A percentile compares a stretch with the other conserved stretches of the same genome.
These are phyloP conservation scores for Entonaema liquescens DNA, from an alignment of 495 filamentous ascomycete species.

Conservation along the genomic window DNA sequence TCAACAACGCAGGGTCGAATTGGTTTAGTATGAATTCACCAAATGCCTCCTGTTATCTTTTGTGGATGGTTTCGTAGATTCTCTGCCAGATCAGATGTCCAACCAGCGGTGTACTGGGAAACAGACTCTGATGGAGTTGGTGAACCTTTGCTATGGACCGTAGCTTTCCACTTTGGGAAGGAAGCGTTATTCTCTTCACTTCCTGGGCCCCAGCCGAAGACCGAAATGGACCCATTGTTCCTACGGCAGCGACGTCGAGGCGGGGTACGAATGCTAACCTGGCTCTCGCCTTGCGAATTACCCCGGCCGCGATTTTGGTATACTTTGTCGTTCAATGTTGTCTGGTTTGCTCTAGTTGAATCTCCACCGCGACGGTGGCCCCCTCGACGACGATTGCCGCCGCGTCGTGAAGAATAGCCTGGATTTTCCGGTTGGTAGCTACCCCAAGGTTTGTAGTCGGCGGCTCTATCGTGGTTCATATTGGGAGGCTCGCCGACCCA, in stretches of 20 bases:
- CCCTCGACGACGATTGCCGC: background rate
- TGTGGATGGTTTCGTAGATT: background rate
- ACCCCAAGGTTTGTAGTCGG: background rate
- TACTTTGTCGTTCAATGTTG: too few relatives aligned
- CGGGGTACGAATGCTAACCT: background rate
- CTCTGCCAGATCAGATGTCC: background rate
- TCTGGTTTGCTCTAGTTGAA: background rate
- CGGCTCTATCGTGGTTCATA: background rate
- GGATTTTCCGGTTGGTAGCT: background rate
- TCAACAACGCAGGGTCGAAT: background rate
- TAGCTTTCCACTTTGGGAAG: background rate
- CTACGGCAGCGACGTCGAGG: background rate
- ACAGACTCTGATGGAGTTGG: conserved; percentile 4
- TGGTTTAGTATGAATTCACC: too few relatives aligned
- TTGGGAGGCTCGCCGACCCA: background rate
- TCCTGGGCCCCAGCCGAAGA: background rate
- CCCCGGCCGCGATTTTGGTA: too few relatives aligned
- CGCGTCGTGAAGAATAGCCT: background rate
- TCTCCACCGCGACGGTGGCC: background rate
- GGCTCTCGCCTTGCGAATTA: background rate
- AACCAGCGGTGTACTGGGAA: background rate
- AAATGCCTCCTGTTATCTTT: too few relatives aligned
- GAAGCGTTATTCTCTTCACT: background rate
- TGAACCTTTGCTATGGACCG: background rate
- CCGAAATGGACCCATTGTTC: background rate